Conservation (phyloP, 331 rosid species). For the Arachis monticola region DNA sequence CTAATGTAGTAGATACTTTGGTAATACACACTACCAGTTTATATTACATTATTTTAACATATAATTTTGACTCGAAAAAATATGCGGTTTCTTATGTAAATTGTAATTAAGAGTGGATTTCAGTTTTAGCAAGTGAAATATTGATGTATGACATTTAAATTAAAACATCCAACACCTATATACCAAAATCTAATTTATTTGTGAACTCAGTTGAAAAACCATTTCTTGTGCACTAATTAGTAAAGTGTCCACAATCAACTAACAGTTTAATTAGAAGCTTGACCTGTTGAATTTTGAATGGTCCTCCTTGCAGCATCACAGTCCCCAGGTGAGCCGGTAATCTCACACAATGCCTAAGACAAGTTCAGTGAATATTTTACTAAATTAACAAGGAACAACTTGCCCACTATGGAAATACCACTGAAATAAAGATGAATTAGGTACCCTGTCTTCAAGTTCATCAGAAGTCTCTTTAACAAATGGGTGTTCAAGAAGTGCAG, state of each 20-base stretch:
- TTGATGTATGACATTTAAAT: no score
- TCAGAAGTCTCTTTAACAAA: slow-evolving; percentile 77
- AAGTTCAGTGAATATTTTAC: slow-evolving; percentile 31
- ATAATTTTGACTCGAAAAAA: no score
- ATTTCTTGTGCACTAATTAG: background rate
- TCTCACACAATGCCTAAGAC: slow-evolving; percentile 64
- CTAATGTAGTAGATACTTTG: background rate
- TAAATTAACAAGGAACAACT: slow-evolving; percentile 26
- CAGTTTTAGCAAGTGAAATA: no score
- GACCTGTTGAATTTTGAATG: slow-evolving; percentile 49
- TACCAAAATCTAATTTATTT: no score
- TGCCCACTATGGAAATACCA: slow-evolving; percentile 10
- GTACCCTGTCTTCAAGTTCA: slow-evolving; percentile 68
- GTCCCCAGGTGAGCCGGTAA: slow-evolving; percentile 50
- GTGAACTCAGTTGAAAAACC: no score
- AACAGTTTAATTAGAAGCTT: slow-evolving; percentile 46
- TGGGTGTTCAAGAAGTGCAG: slow-evolving; percentile 91
- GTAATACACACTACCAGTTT: background rate
- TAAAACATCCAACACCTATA: no score
- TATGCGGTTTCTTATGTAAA: no score
- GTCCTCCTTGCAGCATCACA: slow-evolving; percentile 51
- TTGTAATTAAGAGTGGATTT: no score
- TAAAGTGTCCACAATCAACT: slow-evolving; percentile 21
- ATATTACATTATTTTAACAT: no score
- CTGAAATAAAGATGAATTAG: slow-evolving; percentile 31